Evolutionary conservation across 1,139 yeast species (phyloP).

Genomic region (Cylindricascospora bacillispora): DNA sequence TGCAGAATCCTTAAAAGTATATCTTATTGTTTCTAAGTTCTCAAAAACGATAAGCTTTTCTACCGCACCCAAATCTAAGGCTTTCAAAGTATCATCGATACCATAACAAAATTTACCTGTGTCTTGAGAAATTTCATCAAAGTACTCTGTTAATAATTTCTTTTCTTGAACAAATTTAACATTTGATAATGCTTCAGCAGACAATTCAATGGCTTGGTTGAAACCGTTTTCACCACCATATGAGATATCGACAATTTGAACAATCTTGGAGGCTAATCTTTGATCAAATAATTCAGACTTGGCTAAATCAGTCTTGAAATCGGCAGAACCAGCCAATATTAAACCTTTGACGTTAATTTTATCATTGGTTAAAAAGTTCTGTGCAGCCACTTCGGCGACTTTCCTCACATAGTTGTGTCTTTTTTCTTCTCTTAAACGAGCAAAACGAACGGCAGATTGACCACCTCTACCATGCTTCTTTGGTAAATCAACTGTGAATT

Average conservation of each 20-base stretch:
- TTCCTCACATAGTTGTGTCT: slow-evolving; percentile 97
- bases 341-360: slow-evolving; percentile 90
- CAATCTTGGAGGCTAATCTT: slow-evolving; percentile 76
- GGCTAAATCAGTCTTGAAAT: slow-evolving; percentile 87
- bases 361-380: slow-evolving; percentile 83
- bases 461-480: slow-evolving; percentile 99
- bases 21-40: slow-evolving; percentile 74
- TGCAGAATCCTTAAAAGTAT: slow-evolving; percentile 72
- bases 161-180: slow-evolving; percentile 97
- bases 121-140: slow-evolving; percentile 94
- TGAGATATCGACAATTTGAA: slow-evolving; percentile 89
- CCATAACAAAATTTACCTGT: slow-evolving; percentile 96
- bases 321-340: slow-evolving; percentile 97
- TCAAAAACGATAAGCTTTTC: slow-evolving; percentile 88
- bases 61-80: slow-evolving; percentile 90
- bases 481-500: slow-evolving; percentile 93
- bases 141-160: slow-evolving; percentile 81
- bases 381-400: slow-evolving; percentile 97
- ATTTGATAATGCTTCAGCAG: slow-evolving; percentile 92
- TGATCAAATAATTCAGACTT: slow-evolving; percentile 86
- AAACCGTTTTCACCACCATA: slow-evolving; percentile 99
- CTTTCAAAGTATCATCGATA: slow-evolving; percentile 90
- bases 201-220: slow-evolving; percentile 94
- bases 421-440: slow-evolving; percentile 96
- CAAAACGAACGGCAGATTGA: slow-evolving; percentile 98